These are phyloP conservation scores for Eucalyptus curtisii DNA, from an alignment of 345 rosid species.

Conservation along the genomic window DNA sequence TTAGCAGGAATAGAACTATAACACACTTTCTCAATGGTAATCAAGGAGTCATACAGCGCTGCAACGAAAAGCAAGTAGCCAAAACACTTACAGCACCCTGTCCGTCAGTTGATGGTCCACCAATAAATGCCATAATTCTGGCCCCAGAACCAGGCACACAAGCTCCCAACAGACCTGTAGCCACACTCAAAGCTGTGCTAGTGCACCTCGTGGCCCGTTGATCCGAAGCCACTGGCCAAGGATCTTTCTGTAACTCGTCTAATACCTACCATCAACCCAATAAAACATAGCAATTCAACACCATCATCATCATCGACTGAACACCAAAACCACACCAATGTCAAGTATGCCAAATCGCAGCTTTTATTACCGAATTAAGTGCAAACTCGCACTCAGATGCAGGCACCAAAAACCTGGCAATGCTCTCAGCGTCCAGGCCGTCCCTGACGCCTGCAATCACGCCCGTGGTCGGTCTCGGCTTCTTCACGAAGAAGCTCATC, in stretches of 20 bases:
- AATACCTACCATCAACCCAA: slow-evolving; percentile 26
- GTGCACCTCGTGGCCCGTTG: slow-evolving; percentile 86
- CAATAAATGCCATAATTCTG: slow-evolving; percentile 85
- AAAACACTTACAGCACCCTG: slow-evolving; percentile 63
- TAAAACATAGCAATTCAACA: background rate
- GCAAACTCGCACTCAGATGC: slow-evolving; percentile 79
- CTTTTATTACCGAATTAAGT: slow-evolving; percentile 45
- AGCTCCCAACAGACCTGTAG: slow-evolving; percentile 80
- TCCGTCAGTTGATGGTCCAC: slow-evolving; percentile 93
- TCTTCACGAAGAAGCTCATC: slow-evolving; percentile 65
- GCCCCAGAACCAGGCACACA: slow-evolving; percentile 97
- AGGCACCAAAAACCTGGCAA: slow-evolving; percentile 81
- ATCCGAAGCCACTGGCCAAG: slow-evolving; percentile 63
- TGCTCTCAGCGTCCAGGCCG: slow-evolving; percentile 79
- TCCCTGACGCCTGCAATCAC: slow-evolving; percentile 85
- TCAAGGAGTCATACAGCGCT: background rate
- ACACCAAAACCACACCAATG: background rate
- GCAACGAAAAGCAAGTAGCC: background rate
- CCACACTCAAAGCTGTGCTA: slow-evolving; percentile 78
- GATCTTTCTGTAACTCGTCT: slow-evolving; percentile 85
- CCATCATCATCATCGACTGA: background rate
- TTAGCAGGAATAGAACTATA: background rate
- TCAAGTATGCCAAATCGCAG: background rate
- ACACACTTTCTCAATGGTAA: background rate
- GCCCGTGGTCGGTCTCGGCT: slow-evolving; percentile 68